Conservation (phyloP, 352 stramenopile genomes). For the Albugo candida region DNA sequence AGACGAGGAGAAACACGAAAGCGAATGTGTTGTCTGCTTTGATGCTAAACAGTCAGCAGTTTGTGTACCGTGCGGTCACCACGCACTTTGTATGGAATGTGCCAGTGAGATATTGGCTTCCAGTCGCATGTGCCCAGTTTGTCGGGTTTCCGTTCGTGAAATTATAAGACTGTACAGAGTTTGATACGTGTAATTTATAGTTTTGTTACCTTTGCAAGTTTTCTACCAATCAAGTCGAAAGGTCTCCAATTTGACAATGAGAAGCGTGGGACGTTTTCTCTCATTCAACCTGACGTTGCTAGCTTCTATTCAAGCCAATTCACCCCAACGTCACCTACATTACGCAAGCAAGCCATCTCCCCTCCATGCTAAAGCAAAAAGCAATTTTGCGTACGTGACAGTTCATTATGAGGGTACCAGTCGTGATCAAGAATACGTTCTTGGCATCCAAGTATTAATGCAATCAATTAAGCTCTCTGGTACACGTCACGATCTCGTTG, state of each 20-base stretch:
- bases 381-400: slow-evolving; percentile 69
- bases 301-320: neutral
- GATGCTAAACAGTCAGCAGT: slow-evolving; percentile 51
- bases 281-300: neutral
- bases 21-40: slow-evolving; percentile 73
- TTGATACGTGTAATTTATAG: slow-evolving; percentile 9
- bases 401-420: slow-evolving; percentile 74
- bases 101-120: slow-evolving; percentile 41
- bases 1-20: slow-evolving; percentile 1
- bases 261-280: neutral
- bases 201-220: neutral
- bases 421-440: slow-evolving; percentile 65
- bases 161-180: slow-evolving; percentile 59
- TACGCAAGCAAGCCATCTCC: neutral
- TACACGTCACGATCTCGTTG: slow-evolving; percentile 66
- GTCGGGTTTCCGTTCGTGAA: slow-evolving; percentile 45
- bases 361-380: slow-evolving; percentile 6
- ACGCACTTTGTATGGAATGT: slow-evolving; percentile 72
- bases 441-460: slow-evolving; percentile 70
- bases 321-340: neutral
- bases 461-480: slow-evolving; percentile 72
- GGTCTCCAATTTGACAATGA: neutral
- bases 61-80: slow-evolving; percentile 70
- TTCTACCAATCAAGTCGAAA: neutral
- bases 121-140: slow-evolving; percentile 50